Conservation (phyloP, 2,329 filamentous ascomycete genomes). For the Colletotrichum zoysiae region DNA sequence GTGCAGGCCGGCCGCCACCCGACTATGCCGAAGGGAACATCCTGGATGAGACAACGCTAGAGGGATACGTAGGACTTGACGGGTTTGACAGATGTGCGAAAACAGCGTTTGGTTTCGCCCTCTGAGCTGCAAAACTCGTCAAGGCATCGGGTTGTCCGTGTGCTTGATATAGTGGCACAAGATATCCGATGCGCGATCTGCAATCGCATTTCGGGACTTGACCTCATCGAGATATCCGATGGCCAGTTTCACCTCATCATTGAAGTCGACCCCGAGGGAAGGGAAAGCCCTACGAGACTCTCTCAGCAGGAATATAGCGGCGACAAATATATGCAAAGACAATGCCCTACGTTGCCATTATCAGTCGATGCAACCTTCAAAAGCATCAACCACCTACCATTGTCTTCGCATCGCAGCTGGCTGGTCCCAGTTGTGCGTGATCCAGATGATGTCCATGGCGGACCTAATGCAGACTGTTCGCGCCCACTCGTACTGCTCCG, state of each 20-base stretch:
- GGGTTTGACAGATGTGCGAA: slow-evolving; percentile 13
- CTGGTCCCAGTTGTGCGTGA: slow-evolving; percentile 36
- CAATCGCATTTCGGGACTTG: slow-evolving; percentile 30
- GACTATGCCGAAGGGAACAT: too few relatives aligned
- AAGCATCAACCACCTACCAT: not conserved
- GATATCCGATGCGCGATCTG: slow-evolving; percentile 1
- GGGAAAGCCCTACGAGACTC: not conserved
- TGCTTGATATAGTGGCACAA: not conserved
- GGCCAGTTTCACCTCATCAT: slow-evolving; percentile 18
- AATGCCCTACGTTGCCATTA: slow-evolving; percentile 6
- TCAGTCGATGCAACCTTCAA: not conserved
- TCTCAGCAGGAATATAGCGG: slow-evolving; percentile 24
- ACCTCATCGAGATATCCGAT: slow-evolving; percentile 31
- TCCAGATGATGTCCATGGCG: slow-evolving; percentile 35
- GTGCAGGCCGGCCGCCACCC: too few relatives aligned
- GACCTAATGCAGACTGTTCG: slow-evolving; percentile 28
- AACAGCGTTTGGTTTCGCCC: slow-evolving; percentile 27
- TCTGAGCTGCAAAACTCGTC: not conserved
- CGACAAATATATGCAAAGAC: slow-evolving; percentile 31
- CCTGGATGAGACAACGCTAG: slow-evolving; percentile 23
- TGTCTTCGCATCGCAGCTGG: slow-evolving; percentile 30
- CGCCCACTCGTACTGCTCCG: slow-evolving; percentile 28
- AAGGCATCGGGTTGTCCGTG: too few relatives aligned
- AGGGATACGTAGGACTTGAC: slow-evolving; percentile 27
- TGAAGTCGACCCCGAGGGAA: slow-evolving; percentile 7